Conservation (phyloP, 164 flowering plant genomes). For the Dillenia turbinata region DNA sequence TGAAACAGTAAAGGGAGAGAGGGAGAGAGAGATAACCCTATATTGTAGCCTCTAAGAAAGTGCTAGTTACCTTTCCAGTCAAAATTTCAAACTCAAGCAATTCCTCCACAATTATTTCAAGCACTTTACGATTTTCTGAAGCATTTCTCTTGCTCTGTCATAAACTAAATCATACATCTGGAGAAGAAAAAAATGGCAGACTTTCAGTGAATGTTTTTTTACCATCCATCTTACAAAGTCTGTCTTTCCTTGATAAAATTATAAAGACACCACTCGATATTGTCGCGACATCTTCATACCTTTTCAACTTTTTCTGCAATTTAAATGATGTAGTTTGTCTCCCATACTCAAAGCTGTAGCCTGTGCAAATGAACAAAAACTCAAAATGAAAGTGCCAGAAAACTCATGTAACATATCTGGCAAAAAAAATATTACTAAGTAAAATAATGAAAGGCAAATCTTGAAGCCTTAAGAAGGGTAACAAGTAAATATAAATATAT, state of each 20-base stretch:
- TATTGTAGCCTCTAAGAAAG: background rate
- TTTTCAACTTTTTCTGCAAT: slow-evolving; percentile 84
- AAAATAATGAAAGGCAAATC: no score
- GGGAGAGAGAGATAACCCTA: no score
- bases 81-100: slow-evolving; percentile 78
- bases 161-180: slow-evolving; percentile 78
- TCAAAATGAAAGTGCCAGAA: slow-evolving; percentile 2
- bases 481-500: no score
- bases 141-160: slow-evolving; percentile 71
- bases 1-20: no score
- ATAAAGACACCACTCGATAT: background rate
- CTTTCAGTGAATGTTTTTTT: background rate
- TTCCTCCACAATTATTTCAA: slow-evolving; percentile 75
- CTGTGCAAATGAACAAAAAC: slow-evolving; percentile 30
- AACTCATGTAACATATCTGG: no score
- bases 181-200: slow-evolving; percentile 6
- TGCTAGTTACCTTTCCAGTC: slow-evolving; percentile 63
- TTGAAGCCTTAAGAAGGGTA: no score
- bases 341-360: slow-evolving; percentile 77
- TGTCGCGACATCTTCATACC: slow-evolving; percentile 30
- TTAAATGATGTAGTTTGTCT: slow-evolving; percentile 57
- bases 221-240: slow-evolving; percentile 1
- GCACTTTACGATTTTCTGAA: slow-evolving; percentile 61
- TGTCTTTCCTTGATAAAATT: no score
- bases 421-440: no score